phyloP scores from a whole-genome alignment of 1,284 basidiomycete genomes.

The Rhodotorula sp. region DNA sequence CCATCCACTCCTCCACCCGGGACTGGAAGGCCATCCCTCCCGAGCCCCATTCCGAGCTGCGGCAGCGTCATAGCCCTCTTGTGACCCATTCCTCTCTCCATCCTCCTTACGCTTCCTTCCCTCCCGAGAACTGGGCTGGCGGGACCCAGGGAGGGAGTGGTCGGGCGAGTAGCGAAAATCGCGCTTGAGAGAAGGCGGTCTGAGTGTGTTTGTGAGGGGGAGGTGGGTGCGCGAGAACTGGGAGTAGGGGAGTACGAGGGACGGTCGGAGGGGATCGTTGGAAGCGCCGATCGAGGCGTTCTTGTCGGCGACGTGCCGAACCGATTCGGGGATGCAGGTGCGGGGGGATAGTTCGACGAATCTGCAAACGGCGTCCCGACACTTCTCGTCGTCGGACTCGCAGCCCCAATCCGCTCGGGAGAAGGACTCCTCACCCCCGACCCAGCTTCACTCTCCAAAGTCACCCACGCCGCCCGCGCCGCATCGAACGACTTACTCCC shows the following conservation, averaged over 20 bases:
- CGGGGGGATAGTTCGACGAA: neutral
- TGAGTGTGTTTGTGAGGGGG: slow-evolving; percentile 4
- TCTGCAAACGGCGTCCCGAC: slow-evolving; percentile 1
- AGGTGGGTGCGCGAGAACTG: neutral
- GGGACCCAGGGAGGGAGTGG: neutral
- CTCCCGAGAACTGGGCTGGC: neutral
- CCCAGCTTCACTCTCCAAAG: neutral
- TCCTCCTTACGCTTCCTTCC: neutral
- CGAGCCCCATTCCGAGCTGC: slow-evolving; percentile 2
- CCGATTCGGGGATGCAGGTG: slow-evolving; percentile 2
- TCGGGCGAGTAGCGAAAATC: slow-evolving; percentile 26
- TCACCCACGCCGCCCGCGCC: slow-evolving; percentile 17
- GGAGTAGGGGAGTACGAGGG: neutral
- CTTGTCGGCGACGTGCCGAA: slow-evolving; percentile 5
- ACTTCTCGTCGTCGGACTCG: slow-evolving; percentile 4
- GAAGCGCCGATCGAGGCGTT: slow-evolving; percentile 1
- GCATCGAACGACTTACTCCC: slow-evolving; percentile 23
- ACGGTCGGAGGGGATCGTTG: slow-evolving; percentile 11
- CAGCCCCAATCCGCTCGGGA: neutral
- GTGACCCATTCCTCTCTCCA: slow-evolving; percentile 26
- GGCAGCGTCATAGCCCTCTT: slow-evolving; percentile 38
- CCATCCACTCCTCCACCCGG: slow-evolving; percentile 2
- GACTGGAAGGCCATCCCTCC: slow-evolving; percentile 15
- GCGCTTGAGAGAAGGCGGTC: slow-evolving; percentile 24
- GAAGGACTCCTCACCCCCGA: no score